Percentiles rank a stretch among this genome's conserved stretches.
Conservation (phyloP, 208 protist species). For the Leishmania martiniquensis region DNA sequence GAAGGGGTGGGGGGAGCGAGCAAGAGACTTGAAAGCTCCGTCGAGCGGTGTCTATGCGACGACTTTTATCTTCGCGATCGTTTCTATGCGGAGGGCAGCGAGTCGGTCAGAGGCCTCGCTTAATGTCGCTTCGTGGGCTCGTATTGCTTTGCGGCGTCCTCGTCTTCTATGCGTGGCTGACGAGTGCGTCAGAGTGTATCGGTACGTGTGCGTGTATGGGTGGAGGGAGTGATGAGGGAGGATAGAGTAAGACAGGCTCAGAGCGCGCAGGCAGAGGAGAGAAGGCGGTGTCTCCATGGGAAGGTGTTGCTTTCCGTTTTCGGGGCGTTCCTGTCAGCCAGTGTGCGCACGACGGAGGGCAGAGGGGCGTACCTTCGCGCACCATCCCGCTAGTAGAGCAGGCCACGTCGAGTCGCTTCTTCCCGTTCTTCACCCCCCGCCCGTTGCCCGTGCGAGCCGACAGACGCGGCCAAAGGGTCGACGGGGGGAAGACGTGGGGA, state of each 20-base stretch:
- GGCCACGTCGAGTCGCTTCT: not conserved
- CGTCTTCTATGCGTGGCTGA: not conserved
- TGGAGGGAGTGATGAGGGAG: not conserved
- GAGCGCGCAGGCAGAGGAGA: too few relatives aligned
- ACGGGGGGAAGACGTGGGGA: too few relatives aligned
- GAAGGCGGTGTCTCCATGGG: not conserved
- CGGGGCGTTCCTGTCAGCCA: not conserved
- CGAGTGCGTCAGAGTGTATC: not conserved
- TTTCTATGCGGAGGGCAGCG: not conserved
- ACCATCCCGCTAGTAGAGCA: not conserved
- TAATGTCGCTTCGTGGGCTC: not conserved
- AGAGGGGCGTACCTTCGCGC: not conserved
- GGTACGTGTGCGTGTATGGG: constrained; percentile 10
- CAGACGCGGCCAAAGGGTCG: too few relatives aligned
- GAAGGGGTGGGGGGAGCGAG: not conserved
- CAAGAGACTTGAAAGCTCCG: not conserved
- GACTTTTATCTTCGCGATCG: not conserved
- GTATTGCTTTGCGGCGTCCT: not conserved
- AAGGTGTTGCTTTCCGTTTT: not conserved
- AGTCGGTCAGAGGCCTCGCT: not conserved
- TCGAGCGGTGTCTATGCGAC: not conserved
- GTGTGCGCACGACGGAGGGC: not conserved
- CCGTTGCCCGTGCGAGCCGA: too few relatives aligned
- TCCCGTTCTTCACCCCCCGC: too few relatives aligned
- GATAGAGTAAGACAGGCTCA: not conserved